These are phyloP conservation scores for Lactarius akahatsu DNA, from an alignment of 768 basidiomycete species.

Conservation along the genomic window DNA sequence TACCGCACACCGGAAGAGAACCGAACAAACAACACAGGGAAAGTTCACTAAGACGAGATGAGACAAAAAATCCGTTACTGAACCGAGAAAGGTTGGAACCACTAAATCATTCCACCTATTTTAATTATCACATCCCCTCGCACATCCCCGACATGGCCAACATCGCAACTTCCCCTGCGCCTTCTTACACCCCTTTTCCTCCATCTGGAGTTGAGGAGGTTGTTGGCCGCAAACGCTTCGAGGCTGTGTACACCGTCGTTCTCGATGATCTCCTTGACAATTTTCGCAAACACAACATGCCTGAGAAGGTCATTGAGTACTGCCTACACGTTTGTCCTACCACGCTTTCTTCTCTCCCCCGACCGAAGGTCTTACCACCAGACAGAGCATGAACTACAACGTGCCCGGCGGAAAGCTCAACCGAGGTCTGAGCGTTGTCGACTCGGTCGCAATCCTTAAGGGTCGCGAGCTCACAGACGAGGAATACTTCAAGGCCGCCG, in stretches of 20 bases:
- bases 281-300: slow-evolving; percentile 71
- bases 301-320: slow-evolving; percentile 81
- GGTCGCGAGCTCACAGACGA: slow-evolving; percentile 68
- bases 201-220: slow-evolving; percentile 8
- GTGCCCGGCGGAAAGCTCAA: slow-evolving; percentile 95
- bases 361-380: slow-evolving; percentile 10
- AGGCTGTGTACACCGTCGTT: slow-evolving; percentile 66
- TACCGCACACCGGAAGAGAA: no score
- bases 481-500: slow-evolving; percentile 85
- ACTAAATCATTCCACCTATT: no score
- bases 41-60: no score
- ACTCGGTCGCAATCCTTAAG: slow-evolving; percentile 86
- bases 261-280: slow-evolving; percentile 74
- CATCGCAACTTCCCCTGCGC: no score
- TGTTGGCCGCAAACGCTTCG: slow-evolving; percentile 58
- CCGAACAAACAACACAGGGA: no score
- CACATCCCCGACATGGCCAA: no score
- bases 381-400: slow-evolving; percentile 85
- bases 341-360: background rate
- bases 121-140: no score
- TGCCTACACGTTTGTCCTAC: slow-evolving; percentile 62
- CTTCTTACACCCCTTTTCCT: background rate
- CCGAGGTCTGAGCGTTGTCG: slow-evolving; percentile 91
- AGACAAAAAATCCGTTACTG: no score
- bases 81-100: no score